These are phyloP conservation scores for Aspergillus pseudoglaucus DNA, from an alignment of 2,329 filamentous ascomycete species.

Conservation along the genomic window DNA sequence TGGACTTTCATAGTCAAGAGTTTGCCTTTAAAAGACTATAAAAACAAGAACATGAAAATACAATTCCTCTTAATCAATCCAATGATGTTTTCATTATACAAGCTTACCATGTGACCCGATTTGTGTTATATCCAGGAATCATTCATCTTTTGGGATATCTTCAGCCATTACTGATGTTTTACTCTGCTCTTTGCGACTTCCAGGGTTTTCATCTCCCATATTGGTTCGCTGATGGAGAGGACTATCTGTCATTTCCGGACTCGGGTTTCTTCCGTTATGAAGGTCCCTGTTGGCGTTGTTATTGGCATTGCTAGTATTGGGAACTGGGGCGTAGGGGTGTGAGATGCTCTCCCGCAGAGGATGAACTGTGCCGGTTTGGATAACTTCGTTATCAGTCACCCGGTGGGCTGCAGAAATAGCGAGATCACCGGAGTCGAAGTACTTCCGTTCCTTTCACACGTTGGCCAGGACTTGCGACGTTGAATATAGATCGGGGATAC, in stretches of 20 bases:
- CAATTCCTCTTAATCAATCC: neutral
- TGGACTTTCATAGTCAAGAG: neutral
- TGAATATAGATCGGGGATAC: constrained; percentile 7
- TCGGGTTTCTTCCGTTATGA: constrained; percentile 7
- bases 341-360: constrained; percentile 22
- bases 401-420: constrained; percentile 18
- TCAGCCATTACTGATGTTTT: neutral
- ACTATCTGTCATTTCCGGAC: constrained; percentile 8
- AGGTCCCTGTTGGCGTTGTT: constrained; percentile 16
- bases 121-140: neutral
- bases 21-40: neutral
- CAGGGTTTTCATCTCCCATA: constrained; percentile 2
- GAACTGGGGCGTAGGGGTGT: constrained; percentile 21
- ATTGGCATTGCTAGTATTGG: constrained; percentile 17
- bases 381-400: constrained; percentile 16
- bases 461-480: constrained; percentile 5
- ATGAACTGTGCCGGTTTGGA: constrained; percentile 19
- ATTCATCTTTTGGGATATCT: neutral
- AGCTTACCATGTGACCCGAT: neutral
- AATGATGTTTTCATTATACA: neutral
- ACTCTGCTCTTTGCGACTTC: neutral
- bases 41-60: neutral
- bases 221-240: constrained; percentile 11
- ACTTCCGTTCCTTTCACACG: constrained; percentile 16
- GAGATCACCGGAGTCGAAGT: constrained; percentile 26